These are phyloP conservation scores for Cercospora zeae-maydis DNA, from an alignment of 2,329 filamentous ascomycete species.

Conservation along the genomic window DNA sequence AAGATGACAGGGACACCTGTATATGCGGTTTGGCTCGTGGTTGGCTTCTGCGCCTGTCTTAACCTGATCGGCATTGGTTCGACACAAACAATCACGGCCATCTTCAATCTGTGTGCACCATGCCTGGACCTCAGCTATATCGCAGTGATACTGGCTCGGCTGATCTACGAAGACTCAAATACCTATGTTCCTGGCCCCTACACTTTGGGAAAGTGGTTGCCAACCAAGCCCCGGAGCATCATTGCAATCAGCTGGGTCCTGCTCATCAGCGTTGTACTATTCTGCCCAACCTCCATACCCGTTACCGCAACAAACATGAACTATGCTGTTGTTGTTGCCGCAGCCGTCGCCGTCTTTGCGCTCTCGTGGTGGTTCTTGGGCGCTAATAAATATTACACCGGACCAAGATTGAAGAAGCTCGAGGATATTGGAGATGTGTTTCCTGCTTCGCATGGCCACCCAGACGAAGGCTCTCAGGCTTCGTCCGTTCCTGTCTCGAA, in stretches of 20 bases:
- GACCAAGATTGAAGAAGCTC: conserved; percentile 56
- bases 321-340: conserved; percentile 47
- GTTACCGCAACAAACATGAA: conserved; percentile 48
- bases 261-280: conserved; percentile 61
- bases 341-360: conserved; percentile 49
- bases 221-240: conserved; percentile 49
- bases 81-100: conserved; percentile 49
- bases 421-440: conserved; percentile 22
- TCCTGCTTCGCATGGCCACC: not conserved
- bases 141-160: conserved; percentile 55
- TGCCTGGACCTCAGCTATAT: conserved; percentile 55
- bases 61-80: conserved; percentile 53
- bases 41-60: conserved; percentile 53
- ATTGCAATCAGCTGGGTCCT: conserved; percentile 57
- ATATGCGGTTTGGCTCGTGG: conserved; percentile 62
- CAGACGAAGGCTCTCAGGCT: not conserved
- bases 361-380: conserved; percentile 44
- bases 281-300: conserved; percentile 46
- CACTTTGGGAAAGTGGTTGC: conserved; percentile 38
- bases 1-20: conserved; percentile 57
- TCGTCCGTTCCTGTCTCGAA: not conserved
- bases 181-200: conserved; percentile 26
- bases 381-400: conserved; percentile 52
- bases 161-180: conserved; percentile 10
- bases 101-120: conserved; percentile 48